Evolutionary conservation across 495 filamentous ascomycete species (phyloP).

Genomic region (Aspergillus affinis): DNA sequence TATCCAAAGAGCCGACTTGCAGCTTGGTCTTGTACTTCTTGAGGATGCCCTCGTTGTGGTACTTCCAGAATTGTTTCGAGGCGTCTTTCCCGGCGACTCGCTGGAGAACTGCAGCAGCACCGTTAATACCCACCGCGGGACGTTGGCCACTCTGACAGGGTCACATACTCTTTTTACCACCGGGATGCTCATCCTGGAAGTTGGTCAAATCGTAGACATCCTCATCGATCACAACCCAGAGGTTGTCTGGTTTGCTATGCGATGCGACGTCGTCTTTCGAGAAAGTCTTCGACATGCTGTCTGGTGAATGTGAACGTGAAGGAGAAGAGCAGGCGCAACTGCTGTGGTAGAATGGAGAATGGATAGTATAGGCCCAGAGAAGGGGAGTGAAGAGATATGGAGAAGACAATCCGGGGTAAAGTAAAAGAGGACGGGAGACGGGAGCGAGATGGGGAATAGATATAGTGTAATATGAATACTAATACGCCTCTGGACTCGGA

Average conservation of each 20-base stretch:
- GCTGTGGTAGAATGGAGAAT: too few relatives aligned
- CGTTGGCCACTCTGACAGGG: neutral
- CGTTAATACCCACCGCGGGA: conserved; percentile 22
- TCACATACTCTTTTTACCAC: conserved; percentile 87
- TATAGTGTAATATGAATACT: conserved; percentile 10
- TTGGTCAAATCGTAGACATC: conserved; percentile 96
- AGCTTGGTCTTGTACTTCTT: conserved; percentile 92
- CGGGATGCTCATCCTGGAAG: conserved; percentile 92
- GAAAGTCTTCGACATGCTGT: conserved; percentile 84
- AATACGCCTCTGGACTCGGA: too few relatives aligned
- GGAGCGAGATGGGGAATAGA: conserved; percentile 12
- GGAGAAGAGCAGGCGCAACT: too few relatives aligned
- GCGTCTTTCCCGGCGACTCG: conserved; percentile 95
- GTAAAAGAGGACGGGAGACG: conserved; percentile 11
- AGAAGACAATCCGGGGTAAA: conserved; percentile 11
- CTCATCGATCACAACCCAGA: conserved; percentile 91
- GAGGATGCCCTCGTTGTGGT: conserved; percentile 90
- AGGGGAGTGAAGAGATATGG: neutral
- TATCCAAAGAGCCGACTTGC: conserved; percentile 86
- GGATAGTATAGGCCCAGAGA: neutral
- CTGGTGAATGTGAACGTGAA: conserved; percentile 3
- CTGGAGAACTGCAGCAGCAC: conserved; percentile 63
- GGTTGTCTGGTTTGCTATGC: conserved; percentile 80
- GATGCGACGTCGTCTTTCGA: conserved; percentile 79
- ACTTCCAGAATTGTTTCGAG: conserved; percentile 99